Evolutionary conservation across 345 rosid species (phyloP), one percentile per base, ranked within the genome.

Genomic region (Rhodomyrtus tomentosa): DNA sequence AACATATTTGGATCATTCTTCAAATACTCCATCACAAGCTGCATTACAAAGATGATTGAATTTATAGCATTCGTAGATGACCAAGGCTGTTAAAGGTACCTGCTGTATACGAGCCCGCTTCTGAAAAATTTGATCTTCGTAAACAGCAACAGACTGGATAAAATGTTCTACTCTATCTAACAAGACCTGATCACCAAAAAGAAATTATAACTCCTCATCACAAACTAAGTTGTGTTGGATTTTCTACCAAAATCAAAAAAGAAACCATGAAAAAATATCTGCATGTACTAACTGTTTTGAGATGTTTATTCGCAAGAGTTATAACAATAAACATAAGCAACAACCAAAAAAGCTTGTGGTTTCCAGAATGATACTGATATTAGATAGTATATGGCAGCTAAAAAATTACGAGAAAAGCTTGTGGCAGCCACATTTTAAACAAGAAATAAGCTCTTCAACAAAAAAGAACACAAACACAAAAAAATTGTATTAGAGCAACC

Each of bases 71-170:
- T 45, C 40, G 55, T 10, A 40, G 21, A 38, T 51, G 48, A 85
- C 8, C 50, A 14, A 55, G 52, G n/a, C 36, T 73, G 13, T 24
- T 36, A 55, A 29, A 18, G 50, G 20, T 56, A 93, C 99, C 98
- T 93, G 95, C 86, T 96, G 95, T 87, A 96, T 93, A 83, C 98
- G 98, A 82, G 95, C 82, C 86, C 99, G 95, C 87, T 96, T 98
- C 91, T 98, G 98, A 91, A 98, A 98, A 82, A 98, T 98, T 90
- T 96, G 96, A 86, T 91, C 99, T 92, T 98, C 99, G 85, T 92
- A 81, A 59, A 91, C 92, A 87, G 99, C 93, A 83, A 96, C 93
- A 85, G 95, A 90, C 88, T 95, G 98, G 86, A 98, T 90, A 87
- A 95, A 96, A 90, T 93, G 93, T 88, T 95, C 99, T 80, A 98